Evolutionary conservation across 2,329 filamentous ascomycete species (phyloP).

Genomic region (Trichoderma sp.): DNA sequence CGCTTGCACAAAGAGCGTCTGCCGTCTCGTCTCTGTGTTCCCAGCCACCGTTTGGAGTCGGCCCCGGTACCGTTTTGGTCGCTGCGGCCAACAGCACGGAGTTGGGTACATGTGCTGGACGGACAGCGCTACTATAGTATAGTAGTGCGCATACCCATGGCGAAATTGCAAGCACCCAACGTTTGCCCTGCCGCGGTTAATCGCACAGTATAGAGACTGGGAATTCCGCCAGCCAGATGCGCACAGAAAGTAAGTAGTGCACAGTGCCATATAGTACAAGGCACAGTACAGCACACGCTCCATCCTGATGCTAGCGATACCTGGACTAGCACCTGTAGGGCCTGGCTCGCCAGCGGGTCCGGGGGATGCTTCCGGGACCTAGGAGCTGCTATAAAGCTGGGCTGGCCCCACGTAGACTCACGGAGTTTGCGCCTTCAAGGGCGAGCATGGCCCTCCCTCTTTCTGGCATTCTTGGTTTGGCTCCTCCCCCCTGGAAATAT

Average conservation of each 20-base stretch:
- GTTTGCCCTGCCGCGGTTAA: not conserved
- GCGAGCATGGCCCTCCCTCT: not conserved
- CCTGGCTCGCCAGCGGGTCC: constrained; percentile 23
- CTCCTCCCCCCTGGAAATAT: not conserved
- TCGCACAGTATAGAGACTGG: not conserved
- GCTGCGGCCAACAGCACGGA: not conserved
- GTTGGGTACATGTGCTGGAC: not conserved
- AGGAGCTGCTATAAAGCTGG: not conserved
- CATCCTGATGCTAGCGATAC: not conserved
- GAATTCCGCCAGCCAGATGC: not conserved
- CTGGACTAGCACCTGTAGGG: not conserved
- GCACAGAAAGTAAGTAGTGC: not conserved
- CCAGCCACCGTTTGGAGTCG: constrained; percentile 1
- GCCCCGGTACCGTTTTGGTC: constrained; percentile 1
- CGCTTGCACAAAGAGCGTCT: not conserved
- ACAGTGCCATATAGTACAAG: not conserved
- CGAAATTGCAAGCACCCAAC: not conserved
- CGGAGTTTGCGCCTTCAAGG: not conserved
- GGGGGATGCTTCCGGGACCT: constrained; percentile 27
- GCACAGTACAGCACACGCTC: not conserved
- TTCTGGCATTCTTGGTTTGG: not conserved
- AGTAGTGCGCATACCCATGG: not conserved
- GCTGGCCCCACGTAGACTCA: constrained; percentile 25
- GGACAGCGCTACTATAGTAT: too few relatives aligned
- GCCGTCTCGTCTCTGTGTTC: not conserved